Conservation (phyloP, 2,329 filamentous ascomycete species). For the Clonostachys solani region DNA sequence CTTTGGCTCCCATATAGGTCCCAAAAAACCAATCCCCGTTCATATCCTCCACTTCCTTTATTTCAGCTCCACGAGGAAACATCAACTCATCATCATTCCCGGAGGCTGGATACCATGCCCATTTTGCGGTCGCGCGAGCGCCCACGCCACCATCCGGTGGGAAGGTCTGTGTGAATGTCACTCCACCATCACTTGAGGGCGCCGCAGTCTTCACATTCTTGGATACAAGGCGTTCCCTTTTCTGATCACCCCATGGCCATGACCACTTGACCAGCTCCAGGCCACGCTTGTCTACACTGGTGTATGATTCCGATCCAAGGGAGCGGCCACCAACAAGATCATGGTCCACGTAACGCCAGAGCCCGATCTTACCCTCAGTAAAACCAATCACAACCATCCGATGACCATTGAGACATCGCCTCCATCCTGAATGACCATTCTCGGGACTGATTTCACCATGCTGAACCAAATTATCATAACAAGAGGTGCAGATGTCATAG, state of each 20-base stretch:
- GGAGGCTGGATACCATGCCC: conserved; percentile 72
- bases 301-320: conserved; percentile 55
- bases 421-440: conserved; percentile 79
- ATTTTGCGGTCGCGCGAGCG: conserved; percentile 58
- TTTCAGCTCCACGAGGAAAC: conserved; percentile 80
- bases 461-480: conserved; percentile 66
- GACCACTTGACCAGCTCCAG: conserved; percentile 42
- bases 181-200: conserved; percentile 20
- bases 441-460: conserved; percentile 64
- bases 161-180: conserved; percentile 34
- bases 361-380: conserved; percentile 61
- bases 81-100: conserved; percentile 69
- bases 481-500: conserved; percentile 78
- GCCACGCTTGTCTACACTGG: conserved; percentile 20
- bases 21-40: conserved; percentile 92
- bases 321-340: conserved; percentile 76
- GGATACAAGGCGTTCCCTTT: conserved; percentile 42
- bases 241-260: conserved; percentile 38
- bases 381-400: conserved; percentile 82
- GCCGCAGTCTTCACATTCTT: conserved; percentile 42
- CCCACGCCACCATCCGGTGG: conserved; percentile 76
- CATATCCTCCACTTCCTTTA: conserved; percentile 79
- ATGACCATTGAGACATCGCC: conserved; percentile 75
- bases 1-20: conserved; percentile 74
- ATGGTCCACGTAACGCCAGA: conserved; percentile 61